Conservation (phyloP, 2,329 filamentous ascomycete genomes). For the Ophiocordyceps camponoti-rufipedis region DNA sequence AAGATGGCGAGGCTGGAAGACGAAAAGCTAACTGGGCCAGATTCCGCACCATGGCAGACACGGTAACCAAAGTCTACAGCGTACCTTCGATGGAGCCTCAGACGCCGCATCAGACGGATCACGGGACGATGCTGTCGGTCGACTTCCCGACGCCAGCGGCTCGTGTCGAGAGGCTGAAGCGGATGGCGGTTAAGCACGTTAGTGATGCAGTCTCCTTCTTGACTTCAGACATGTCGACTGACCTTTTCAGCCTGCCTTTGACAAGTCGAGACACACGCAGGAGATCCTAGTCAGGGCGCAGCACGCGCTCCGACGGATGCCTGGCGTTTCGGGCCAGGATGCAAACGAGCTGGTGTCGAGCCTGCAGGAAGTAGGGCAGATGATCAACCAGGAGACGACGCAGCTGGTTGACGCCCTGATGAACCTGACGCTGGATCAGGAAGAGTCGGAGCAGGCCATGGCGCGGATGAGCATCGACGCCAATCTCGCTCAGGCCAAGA, state of each 20-base stretch:
- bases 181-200: conserved; percentile 20
- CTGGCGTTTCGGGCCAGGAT: conserved; percentile 16
- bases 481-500: conserved; percentile 15
- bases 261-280: conserved; percentile 14
- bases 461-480: conserved; percentile 19
- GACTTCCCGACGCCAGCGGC: conserved; percentile 21
- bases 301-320: conserved; percentile 19
- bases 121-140: conserved; percentile 14
- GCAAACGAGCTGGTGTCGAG: conserved; percentile 15
- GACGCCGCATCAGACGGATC: not conserved
- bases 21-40: no score
- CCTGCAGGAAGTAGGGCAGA: conserved; percentile 18
- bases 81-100: not conserved
- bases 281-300: conserved; percentile 19
- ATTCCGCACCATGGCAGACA: no score
- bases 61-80: not conserved
- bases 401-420: conserved; percentile 19
- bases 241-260: conserved; percentile 14
- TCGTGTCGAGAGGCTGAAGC: conserved; percentile 17
- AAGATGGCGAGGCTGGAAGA: no score
- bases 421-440: conserved; percentile 17
- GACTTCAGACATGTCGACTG: not conserved
- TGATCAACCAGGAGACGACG: conserved; percentile 19
- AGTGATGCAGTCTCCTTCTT: conserved; percentile 4
- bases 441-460: conserved; percentile 19